Percentiles rank a stretch among this genome's conserved stretches.
Evolutionary conservation across 495 filamentous ascomycete species (phyloP).

Genomic region (Astrocystis sublimbata): DNA sequence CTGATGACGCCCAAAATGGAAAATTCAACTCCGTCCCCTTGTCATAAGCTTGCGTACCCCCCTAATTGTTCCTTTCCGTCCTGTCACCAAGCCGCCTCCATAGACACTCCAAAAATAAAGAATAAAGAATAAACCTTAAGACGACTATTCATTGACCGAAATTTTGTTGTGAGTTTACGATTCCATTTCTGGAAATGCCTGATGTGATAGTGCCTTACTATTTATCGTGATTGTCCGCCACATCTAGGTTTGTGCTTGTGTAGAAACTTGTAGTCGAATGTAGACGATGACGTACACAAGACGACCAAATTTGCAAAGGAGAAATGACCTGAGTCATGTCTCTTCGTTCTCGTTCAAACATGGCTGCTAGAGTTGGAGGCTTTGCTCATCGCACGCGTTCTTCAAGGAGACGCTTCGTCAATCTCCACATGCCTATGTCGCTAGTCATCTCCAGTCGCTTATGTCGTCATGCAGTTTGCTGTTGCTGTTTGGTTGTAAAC

Average conservation of each 20-base stretch:
- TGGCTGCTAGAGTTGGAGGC: background rate
- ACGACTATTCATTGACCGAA: background rate
- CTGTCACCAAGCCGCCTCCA: slow-evolving; percentile 9
- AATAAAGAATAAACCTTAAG: background rate
- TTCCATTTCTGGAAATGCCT: background rate
- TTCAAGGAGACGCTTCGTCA: background rate
- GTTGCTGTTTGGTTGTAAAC: too few relatives aligned
- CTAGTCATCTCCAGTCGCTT: background rate
- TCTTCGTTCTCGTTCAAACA: background rate
- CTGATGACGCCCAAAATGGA: slow-evolving; percentile 16
- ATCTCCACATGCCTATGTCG: background rate
- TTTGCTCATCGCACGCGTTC: background rate
- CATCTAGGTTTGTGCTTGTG: background rate
- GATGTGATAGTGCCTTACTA: background rate
- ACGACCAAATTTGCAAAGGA: background rate
- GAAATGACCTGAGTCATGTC: background rate
- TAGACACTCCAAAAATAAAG: background rate
- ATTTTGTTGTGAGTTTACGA: background rate
- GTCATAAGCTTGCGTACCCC: slow-evolving; percentile 8
- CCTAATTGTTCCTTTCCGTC: slow-evolving; percentile 1
- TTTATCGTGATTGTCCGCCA: background rate
- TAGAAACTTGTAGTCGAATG: background rate
- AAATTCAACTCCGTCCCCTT: slow-evolving; percentile 1
- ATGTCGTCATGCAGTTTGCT: background rate
- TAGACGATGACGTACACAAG: background rate